Percentiles rank a stretch among this genome's conserved stretches.
These are phyloP conservation scores for Sporobolomyces pararoseus DNA, from an alignment of 768 basidiomycete genomes.

Conservation along the genomic window DNA sequence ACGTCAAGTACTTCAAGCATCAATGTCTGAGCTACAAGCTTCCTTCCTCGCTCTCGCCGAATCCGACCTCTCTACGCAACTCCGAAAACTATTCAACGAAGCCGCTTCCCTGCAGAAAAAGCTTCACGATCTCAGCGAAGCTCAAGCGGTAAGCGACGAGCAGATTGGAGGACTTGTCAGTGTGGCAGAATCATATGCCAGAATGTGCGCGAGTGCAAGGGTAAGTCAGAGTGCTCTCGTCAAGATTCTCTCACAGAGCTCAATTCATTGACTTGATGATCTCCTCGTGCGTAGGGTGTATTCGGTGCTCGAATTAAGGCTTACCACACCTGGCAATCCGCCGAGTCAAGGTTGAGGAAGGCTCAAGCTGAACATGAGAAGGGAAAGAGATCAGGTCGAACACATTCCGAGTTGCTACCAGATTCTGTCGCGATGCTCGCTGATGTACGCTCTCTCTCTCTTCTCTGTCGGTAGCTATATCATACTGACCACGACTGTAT, in stretches of 20 bases:
- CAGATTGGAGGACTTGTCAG: slow-evolving; percentile 63
- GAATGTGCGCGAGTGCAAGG: slow-evolving; percentile 53
- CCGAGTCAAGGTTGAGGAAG: slow-evolving; percentile 69
- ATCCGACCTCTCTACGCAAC: slow-evolving; percentile 53
- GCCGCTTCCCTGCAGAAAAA: slow-evolving; percentile 71
- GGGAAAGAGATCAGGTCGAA: slow-evolving; percentile 69
- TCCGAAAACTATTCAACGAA: slow-evolving; percentile 65
- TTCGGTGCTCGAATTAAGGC: slow-evolving; percentile 81
- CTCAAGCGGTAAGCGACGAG: slow-evolving; percentile 77
- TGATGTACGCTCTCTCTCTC: slow-evolving; percentile 69
- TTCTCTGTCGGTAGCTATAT: background rate
- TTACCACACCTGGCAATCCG: slow-evolving; percentile 73
- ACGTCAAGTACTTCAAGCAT: slow-evolving; percentile 54
- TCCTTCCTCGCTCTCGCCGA: slow-evolving; percentile 60
- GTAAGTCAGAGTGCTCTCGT: slow-evolving; percentile 50
- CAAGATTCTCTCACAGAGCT: slow-evolving; percentile 48
- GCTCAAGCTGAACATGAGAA: slow-evolving; percentile 75
- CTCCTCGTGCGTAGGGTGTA: slow-evolving; percentile 60
- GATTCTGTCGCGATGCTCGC: slow-evolving; percentile 73
- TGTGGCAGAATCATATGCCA: slow-evolving; percentile 86
- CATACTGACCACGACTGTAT: no score
- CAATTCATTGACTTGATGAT: slow-evolving; percentile 58
- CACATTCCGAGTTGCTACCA: slow-evolving; percentile 65
- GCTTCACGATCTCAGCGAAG: slow-evolving; percentile 67
- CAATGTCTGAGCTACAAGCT: slow-evolving; percentile 64